Evolutionary conservation across 768 basidiomycete species (phyloP), one percentile per base, ranked within the genome.

Genomic region (Serendipita vermifera): DNA sequence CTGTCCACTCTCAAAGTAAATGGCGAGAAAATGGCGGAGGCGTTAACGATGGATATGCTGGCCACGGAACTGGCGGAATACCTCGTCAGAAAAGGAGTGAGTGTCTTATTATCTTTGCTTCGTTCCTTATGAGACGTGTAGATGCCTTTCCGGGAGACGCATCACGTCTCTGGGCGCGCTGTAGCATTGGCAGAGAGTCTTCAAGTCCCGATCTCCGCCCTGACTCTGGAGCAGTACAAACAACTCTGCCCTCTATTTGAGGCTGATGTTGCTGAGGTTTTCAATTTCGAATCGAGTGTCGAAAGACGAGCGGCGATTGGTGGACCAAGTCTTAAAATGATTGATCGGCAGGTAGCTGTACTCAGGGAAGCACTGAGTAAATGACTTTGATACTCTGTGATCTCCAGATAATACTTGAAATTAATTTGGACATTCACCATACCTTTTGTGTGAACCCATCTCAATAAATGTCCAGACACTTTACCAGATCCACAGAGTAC

Each of bases 21-120:
- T 66, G 81, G 78, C 1, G 79, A 89, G 33, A 93, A 83, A 74
- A 99, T 99, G 96, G 77, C 75, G 33, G 74, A 77, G 58, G 89
- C 92, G 0, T 71, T 98, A 63, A 97, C 94, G 6, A 92, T 89
- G 85, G 96, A 99, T 68, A 87, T 98, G 58, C 83, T 99, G 48
- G 96, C 96, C 3, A 99, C 96, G n/a, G 96, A 99, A 64, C 72
- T 99, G 26, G 96, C 96, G 6, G 94, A 99, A 67, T 98, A 99
- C 69, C 85, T 99, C 36, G 96, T 99, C 59, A 86, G 93, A 63
- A 97, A 96, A 76, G 94, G 96, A 61, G 94, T 96, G 69, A 62
- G 87, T 77, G 3, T 35, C 14, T 20, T 15, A 24, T 14, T 46
- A n/a, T 43, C 48, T 32, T 51, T 51, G 17, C 9, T 7, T 51